Base-by-base conservation (phyloP, 2,329 filamentous ascomycete species). In the Ophiostoma tasmaniense region DNA sequence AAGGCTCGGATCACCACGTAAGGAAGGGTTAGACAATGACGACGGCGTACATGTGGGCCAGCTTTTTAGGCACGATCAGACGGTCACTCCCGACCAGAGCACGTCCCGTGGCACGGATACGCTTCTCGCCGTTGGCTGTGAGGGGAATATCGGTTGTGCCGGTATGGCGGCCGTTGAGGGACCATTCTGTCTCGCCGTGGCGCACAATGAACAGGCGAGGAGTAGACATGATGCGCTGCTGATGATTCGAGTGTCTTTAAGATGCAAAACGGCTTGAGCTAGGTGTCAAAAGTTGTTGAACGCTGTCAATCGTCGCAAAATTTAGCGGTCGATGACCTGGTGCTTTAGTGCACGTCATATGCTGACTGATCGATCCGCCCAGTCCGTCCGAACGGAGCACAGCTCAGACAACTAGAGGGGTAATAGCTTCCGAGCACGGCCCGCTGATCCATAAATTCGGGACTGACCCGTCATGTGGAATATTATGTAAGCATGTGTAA, bases 111-210 rank as follows among this genome's bases (percentile, higher is more conserved):
- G 90, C 88, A 70, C 81, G 82, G 70, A 93, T 85, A 71, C 90
- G 85, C 77, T 87, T 90, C 81, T 93, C 90, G 67, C 94, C 94
- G 76, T 92, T 90, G 66, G 84, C 80, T 0, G 93, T 97, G 50
- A 97, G 83, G 0, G 92, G 89, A 3, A 98, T 90, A 75, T 98
- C 93, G n/a, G 90, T 91, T 35, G 82, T 84, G 67, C 93, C 90
- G 0, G 94, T 98, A 79, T 97, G 92, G 67, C 88, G 85, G 69
- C 92, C 93, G 73, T 90, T 90, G 65, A 96, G 87, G 5, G 91
- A 96, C 93, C 93, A 98, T 81, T 96, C 92, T 3, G 93, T 98
- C 81, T 97, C 92, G 79, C 93, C 94, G 76, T 97, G 93, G 74
- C 93, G 91, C 77, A 93, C 81, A 73, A 95, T 87, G 81, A 94